Conservation (phyloP, 768 basidiomycete species). For the Auriscalpium microsporum region DNA sequence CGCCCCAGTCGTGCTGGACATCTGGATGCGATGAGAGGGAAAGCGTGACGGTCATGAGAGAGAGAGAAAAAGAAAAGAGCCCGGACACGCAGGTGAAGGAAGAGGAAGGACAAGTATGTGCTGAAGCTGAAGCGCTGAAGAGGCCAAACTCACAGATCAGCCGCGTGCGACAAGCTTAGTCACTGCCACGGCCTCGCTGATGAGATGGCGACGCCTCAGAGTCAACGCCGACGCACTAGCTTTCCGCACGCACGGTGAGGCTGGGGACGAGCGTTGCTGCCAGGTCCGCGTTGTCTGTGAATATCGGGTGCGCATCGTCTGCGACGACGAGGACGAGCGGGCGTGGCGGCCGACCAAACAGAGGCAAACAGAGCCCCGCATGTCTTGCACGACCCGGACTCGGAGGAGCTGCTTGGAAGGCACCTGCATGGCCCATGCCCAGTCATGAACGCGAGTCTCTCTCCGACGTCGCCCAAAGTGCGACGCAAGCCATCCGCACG, state of each 20-base stretch:
- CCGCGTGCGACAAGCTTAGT: neutral
- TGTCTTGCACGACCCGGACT: too few relatives aligned
- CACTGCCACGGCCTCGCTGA: neutral
- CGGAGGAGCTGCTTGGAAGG: neutral
- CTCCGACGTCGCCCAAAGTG: slow-evolving; percentile 45
- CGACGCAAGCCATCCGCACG: slow-evolving; percentile 50
- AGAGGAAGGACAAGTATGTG: neutral
- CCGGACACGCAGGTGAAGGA: neutral
- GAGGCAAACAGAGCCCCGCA: neutral
- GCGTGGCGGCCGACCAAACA: neutral
- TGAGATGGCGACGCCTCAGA: too few relatives aligned
- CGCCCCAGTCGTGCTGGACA: neutral
- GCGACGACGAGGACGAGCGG: neutral
- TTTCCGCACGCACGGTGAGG: too few relatives aligned
- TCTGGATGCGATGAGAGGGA: neutral
- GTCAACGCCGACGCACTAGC: too few relatives aligned
- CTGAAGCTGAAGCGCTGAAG: neutral
- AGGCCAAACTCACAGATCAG: too few relatives aligned
- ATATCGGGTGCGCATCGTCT: neutral
- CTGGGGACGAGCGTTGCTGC: too few relatives aligned
- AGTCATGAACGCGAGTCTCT: slow-evolving; percentile 39
- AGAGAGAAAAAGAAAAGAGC: neutral
- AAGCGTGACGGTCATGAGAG: neutral
- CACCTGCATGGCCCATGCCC: neutral
- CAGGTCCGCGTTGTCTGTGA: too few relatives aligned